Evolutionary conservation across 331 rosid genomes (phyloP), one percentile per base, ranked within the genome.

Genomic region (Erythrophleum ivorense): DNA sequence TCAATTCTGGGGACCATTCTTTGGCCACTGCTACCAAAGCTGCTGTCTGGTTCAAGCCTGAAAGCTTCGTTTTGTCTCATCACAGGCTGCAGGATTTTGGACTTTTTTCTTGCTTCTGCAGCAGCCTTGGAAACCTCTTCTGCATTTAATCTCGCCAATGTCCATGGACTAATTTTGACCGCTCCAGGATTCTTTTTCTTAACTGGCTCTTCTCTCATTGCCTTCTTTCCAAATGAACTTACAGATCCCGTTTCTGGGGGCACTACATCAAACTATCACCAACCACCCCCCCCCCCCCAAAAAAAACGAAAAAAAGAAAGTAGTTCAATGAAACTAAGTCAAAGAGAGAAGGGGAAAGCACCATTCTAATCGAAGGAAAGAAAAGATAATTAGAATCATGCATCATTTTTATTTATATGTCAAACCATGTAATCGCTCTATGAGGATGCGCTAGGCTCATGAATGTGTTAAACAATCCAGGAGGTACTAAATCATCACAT

Each of bases 71-170:
- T 87, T 10, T 87, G 90, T 79, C 97, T 91, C 62, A 77, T 59
- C 78, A 96, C 95, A 3, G 99, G 98, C 87, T 91, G 98, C 80
- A 96, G 89, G 82, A 94, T 92, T 82, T 92, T 96, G 31, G 99
- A 96, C 79, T 90, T 96, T 70, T 94, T 96, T 77, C 99, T 91
- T 49, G 99, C 99, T 84, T 96, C 98, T 60, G 99, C 99, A 1
- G 99, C 98, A 16, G 97, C 98, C 84, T 87, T 96, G 64, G 99
- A 93, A 77, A 94, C 94, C 85, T 96, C 97, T 79, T 94, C 99
- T 53, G 92, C 94, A 71, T 96, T 96, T 73, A 94, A 81, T 41
- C 97, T 89, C 19, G 99, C 99, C 84, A 96, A 85, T 18, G 95
- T 83, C 99, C 99, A 96, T 2, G 99, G 98, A 86, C 97, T 96